These are phyloP conservation scores for Starmerella davenportii DNA, from an alignment of 805 yeast species.

Conservation along the genomic window DNA sequence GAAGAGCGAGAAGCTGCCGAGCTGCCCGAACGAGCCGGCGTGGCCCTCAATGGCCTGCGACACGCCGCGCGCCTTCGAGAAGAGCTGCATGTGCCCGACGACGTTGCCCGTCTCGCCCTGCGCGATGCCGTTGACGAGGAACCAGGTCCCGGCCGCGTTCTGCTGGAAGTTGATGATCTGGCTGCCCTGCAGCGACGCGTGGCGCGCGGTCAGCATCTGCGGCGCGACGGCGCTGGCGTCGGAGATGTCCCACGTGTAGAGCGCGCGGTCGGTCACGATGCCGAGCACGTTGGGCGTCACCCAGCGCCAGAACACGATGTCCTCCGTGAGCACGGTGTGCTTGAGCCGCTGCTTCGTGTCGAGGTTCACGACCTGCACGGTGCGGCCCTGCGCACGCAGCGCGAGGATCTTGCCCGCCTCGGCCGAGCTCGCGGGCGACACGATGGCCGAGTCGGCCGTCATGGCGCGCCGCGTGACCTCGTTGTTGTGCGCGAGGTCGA, in stretches of 20 bases:
- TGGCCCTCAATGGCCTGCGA: constrained; percentile 98
- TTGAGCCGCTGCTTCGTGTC: constrained; percentile 75
- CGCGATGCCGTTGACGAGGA: constrained; percentile 85
- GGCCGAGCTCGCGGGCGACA: constrained; percentile 50
- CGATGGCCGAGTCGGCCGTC: constrained; percentile 93
- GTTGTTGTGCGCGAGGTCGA: constrained; percentile 65
- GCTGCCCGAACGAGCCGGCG: constrained; percentile 72
- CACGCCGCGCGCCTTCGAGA: constrained; percentile 69
- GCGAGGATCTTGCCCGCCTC: constrained; percentile 57
- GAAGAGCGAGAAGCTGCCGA: constrained; percentile 59
- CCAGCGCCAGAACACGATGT: constrained; percentile 95
- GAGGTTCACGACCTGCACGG: constrained; percentile 77
- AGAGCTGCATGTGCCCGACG: constrained; percentile 91
- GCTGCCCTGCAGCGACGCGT: constrained; percentile 50
- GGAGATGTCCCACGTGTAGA: constrained; percentile 68
- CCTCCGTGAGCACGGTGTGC: constrained; percentile 69
- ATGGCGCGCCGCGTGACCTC: constrained; percentile 74
- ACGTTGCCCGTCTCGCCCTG: constrained; percentile 76
- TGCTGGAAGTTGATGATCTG: constrained; percentile 84
- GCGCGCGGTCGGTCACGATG: constrained; percentile 57
- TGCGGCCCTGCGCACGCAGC: constrained; percentile 88
- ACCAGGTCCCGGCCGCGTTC: constrained; percentile 71
- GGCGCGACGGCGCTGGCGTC: constrained; percentile 73
- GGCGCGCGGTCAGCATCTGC: constrained; percentile 60
- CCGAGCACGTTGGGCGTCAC: constrained; percentile 55